Percentiles rank a stretch among this genome's conserved stretches.
These are phyloP conservation scores for Ambrosia trifida DNA, from an alignment of 129 eudicot genomes.

Conservation along the genomic window DNA sequence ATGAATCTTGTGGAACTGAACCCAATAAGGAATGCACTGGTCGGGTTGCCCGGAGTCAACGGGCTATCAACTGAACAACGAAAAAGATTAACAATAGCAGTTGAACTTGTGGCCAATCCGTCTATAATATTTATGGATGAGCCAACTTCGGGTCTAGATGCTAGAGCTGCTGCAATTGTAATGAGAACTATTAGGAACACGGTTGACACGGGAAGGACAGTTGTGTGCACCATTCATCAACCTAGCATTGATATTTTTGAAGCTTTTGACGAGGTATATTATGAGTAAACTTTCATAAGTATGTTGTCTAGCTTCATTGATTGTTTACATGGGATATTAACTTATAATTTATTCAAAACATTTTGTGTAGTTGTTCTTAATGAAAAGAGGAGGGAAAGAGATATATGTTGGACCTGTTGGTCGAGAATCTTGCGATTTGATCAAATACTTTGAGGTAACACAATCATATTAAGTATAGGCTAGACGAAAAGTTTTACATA, in stretches of 20 bases:
- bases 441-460: conserved; percentile 71
- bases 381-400: conserved; percentile 82
- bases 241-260: conserved; percentile 93
- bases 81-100: conserved; percentile 66
- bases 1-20: conserved; percentile 82
- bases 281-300: neutral
- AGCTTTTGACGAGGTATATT: conserved; percentile 79
- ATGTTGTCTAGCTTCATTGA: neutral
- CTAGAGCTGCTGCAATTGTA: conserved; percentile 37
- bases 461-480: neutral
- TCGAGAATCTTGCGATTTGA: conserved; percentile 53
- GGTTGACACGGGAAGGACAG: conserved; percentile 84
- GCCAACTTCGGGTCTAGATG: conserved; percentile 35
- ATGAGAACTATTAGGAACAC: conserved; percentile 60
- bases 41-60: conserved; percentile 75
- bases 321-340: neutral
- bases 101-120: conserved; percentile 47
- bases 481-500: no score
- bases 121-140: conserved; percentile 54
- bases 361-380: conserved; percentile 53
- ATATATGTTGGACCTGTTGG: conserved; percentile 79
- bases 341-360: neutral
- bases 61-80: conserved; percentile 84
- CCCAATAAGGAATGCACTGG: conserved; percentile 53
- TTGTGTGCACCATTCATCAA: conserved; percentile 91